Base-by-base conservation (phyloP, 1,284 basidiomycete species). In the Clitocybe nebularis region DNA sequence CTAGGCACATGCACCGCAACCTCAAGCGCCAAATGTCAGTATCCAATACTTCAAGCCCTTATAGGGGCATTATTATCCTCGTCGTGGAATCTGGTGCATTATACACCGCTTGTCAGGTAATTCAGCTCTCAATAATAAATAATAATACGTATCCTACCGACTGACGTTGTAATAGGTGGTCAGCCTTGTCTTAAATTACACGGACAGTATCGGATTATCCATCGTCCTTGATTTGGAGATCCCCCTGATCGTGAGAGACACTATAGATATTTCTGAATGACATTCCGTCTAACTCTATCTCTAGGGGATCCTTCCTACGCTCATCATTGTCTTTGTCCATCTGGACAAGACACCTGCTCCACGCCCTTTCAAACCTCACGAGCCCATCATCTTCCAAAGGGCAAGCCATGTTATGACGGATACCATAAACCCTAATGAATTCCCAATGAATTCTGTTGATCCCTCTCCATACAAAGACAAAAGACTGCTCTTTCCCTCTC, bases 351-450 rank as follows among this genome's bases (percentile, higher is more conserved):
- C 23, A 4, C 17, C 35, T 2, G 17, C 19, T 5, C 13, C 35
- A 2, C 23, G 19, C 4, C 6, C 34, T 28, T 26, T 30, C 32
- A 23, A 37, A 4, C 7, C 3, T 22, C 21, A 16, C 21, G 13
- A 9, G 14, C 9, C 36, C 48, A 39, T 34, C 36, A 24, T 33
- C 32, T 28, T 33, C 5, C 39, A 66, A 64, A 66, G 29, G 29
- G 19, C 29, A 32, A 32, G 13, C 29, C 29, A 16, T 17, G 10
- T 32, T 16, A 13, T 17, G n/a, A 32, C 19, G 29, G 29, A 32
- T 16, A 11, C 19, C 7, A 32, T 32, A 9, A 32, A 9, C 13
- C 4, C 19, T 8, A 13, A 13, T 5, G 19, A 3, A 2, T 16
- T 17, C 7, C 14, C 9, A 8, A 8, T 17, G 13, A 32, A 17